Evolutionary conservation across 768 basidiomycete species (phyloP), one percentile per base, ranked within the genome.

Genomic region (Hydnomerulius pinastri): DNA sequence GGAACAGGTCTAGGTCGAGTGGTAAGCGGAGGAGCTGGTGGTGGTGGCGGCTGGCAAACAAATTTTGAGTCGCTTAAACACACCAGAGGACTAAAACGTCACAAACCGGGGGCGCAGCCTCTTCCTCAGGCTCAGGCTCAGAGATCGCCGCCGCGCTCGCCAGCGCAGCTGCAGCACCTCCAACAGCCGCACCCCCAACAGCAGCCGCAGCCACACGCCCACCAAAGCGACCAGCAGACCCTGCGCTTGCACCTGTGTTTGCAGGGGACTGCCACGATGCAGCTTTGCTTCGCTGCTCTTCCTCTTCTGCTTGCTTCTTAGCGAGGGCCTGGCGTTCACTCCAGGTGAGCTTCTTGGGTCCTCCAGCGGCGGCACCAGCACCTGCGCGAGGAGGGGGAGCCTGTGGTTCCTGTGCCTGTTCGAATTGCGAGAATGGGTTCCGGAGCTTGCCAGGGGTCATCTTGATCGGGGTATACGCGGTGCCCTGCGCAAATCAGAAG

Each of bases 241-340:
- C 65, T 0, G 71, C 63, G 25, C 67, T 71, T 0, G 62, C 35
- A 7, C 63, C 57, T 8, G 73, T 62, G 18, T 68, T 60, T 2
- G 71, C 57, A 0, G 78, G 65, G 4, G 76, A 59, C 36, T 70
- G 66, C 60, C 76, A 77, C 13, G 76, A 76, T 1, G 85, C 83
- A 37, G 74, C 71, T 37, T 75, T 82, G 60, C 88, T 91, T 39
- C 71, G 73, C 8, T 76, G 73, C 52, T 85, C 85, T 49, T 92
- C 94, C 57, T 90, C 92, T 56, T 86, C 90, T 13, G 78, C 75
- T 58, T 92, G 89, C 63, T 87, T 86, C 76, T 94, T 95, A 1
- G 92, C 87, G n/a, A 86, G 72, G 0, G 90, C 93, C 64, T 98
- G 95, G 18, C 95, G 78, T 66, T 98, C 90, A 50, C 81, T 88